phyloP scores from a whole-genome alignment of 176 grass and related monocot genomes.

The Otatea glauca region DNA sequence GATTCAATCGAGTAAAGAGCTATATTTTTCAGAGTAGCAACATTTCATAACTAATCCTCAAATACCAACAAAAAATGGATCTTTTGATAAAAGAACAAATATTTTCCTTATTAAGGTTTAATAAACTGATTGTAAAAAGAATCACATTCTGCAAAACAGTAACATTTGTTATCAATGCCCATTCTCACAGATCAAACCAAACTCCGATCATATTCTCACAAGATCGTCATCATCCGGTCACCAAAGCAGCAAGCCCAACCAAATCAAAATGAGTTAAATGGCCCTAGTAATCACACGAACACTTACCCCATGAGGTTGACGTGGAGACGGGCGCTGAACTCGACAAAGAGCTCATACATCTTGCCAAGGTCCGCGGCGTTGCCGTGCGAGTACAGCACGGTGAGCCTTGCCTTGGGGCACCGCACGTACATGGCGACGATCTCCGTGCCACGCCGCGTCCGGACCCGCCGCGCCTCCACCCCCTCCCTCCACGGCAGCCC shows the following conservation, averaged over 20 bases:
- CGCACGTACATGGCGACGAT: conserved; percentile 77
- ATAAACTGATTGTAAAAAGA: not conserved
- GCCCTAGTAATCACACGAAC: not conserved
- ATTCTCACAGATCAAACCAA: not conserved
- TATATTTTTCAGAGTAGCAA: not conserved
- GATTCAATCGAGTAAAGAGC: not conserved
- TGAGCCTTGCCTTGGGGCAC: conserved; percentile 62
- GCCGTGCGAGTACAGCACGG: conserved; percentile 88
- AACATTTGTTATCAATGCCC: not conserved
- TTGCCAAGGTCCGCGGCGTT: conserved; percentile 89
- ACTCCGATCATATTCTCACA: not conserved
- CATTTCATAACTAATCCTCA: not conserved
- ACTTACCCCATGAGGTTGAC: conserved; percentile 93
- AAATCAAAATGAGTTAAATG: conserved; percentile 25
- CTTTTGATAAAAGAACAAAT: not conserved
- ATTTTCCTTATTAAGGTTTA: not conserved
- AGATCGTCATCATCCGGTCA: not conserved
- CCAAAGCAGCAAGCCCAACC: conserved; percentile 4
- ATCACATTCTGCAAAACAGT: not conserved
- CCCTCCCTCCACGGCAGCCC: conserved; percentile 57
- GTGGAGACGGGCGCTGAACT: conserved; percentile 68
- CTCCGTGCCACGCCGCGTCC: conserved; percentile 63
- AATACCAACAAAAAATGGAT: not conserved
- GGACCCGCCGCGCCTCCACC: conserved; percentile 72
- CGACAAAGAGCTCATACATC: conserved; percentile 73